Conservation (phyloP, 2,329 filamentous ascomycete species). For the Verticillium alfalfae region DNA sequence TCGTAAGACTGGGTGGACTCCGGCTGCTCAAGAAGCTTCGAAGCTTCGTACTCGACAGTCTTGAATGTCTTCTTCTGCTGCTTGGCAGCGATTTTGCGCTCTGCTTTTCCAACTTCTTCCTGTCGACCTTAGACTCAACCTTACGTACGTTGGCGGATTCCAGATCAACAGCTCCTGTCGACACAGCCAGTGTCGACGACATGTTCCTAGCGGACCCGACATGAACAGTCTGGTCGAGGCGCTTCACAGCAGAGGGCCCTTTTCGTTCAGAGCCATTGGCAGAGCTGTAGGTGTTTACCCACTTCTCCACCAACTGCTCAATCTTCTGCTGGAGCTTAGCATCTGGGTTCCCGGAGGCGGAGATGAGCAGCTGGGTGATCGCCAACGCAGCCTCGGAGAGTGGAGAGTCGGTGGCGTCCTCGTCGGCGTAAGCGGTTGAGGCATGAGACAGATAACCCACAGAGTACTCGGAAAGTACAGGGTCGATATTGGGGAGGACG, state of each 20-base stretch:
- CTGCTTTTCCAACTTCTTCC: conserved; percentile 99
- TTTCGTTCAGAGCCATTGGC: conserved; percentile 67
- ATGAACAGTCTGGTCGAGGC: conserved; percentile 90
- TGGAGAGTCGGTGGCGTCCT: conserved; percentile 63
- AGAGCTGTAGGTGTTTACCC: conserved; percentile 75
- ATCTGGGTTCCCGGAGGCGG: conserved; percentile 81
- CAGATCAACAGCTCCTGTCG: conserved; percentile 79
- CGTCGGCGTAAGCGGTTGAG: conserved; percentile 75
- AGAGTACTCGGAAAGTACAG: conserved; percentile 84
- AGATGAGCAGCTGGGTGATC: conserved; percentile 84
- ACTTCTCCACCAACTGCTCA: conserved; percentile 79
- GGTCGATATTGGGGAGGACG: conserved; percentile 81
- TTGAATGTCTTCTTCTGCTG: conserved; percentile 99
- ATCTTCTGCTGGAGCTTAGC: conserved; percentile 70
- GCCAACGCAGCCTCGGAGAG: conserved; percentile 77
- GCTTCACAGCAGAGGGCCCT: conserved; percentile 71
- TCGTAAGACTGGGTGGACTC: conserved; percentile 89
- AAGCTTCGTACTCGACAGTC: conserved; percentile 96
- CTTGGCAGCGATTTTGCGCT: conserved; percentile 95
- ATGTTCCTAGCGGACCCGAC: conserved; percentile 92
- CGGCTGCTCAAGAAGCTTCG: conserved; percentile 76
- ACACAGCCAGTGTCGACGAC: conserved; percentile 87
- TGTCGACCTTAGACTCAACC: conserved; percentile 94
- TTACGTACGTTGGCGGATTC: conserved; percentile 91
- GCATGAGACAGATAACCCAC: conserved; percentile 93